Evolutionary conservation across 495 filamentous ascomycete species (phyloP).

Genomic region (Aspergillus ostianus): DNA sequence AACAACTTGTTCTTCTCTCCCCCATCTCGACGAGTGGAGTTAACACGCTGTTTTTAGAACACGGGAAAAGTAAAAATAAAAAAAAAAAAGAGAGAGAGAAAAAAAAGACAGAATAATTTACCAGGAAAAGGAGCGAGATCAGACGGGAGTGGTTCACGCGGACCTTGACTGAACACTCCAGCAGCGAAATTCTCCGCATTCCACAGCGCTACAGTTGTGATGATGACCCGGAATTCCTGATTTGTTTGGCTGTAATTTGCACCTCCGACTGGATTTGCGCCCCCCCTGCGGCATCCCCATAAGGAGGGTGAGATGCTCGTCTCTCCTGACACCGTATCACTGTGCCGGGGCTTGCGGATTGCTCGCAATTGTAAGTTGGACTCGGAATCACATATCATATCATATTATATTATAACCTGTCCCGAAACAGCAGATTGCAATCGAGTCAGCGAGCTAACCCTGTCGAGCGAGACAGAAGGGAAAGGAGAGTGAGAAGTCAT

Average conservation of each 20-base stretch:
- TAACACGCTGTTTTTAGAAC: conserved; percentile 11
- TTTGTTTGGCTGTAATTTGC: neutral
- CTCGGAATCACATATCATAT: neutral
- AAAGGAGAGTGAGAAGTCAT: too few species aligned
- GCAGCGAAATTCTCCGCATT: conserved; percentile 15
- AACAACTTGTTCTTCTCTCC: conserved; percentile 1
- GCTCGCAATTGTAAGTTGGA: neutral
- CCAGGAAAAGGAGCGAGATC: neutral
- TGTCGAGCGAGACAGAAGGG: too few species aligned
- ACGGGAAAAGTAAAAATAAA: too few species aligned
- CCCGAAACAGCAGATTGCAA: too few species aligned
- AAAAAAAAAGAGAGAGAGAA: conserved; percentile 4
- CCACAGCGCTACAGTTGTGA: neutral
- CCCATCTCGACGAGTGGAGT: neutral
- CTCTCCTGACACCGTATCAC: neutral
- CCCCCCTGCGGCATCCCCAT: neutral
- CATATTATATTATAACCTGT: neutral
- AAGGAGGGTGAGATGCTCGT: neutral
- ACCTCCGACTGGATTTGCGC: neutral
- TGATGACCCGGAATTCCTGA: neutral
- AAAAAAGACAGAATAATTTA: too few species aligned
- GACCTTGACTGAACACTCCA: neutral
- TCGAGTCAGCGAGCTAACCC: too few species aligned
- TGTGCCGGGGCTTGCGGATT: neutral
- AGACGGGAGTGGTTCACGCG: neutral